Conservation (phyloP, 805 yeast species). For the Kuraishia borneana region DNA sequence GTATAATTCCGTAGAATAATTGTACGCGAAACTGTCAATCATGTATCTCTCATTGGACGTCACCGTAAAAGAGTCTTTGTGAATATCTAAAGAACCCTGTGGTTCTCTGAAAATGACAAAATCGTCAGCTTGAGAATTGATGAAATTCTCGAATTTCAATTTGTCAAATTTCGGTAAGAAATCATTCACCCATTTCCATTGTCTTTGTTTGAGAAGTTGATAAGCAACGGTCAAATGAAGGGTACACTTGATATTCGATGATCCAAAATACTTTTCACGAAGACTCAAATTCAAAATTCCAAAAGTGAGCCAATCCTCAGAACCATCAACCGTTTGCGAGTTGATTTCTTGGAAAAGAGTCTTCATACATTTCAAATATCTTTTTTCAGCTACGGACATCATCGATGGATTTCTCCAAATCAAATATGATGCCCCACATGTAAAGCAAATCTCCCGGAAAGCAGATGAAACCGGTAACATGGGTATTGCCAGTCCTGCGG, state of each 20-base stretch:
- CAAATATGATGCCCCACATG: slow-evolving; percentile 29
- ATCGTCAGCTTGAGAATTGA: background rate
- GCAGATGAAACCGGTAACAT: slow-evolving; percentile 21
- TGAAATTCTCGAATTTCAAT: background rate
- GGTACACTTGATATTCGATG: slow-evolving; percentile 17
- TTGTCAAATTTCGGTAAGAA: background rate
- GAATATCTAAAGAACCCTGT: no score
- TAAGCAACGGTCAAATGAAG: slow-evolving; percentile 23
- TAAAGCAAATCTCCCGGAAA: slow-evolving; percentile 21
- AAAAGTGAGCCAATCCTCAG: slow-evolving; percentile 27
- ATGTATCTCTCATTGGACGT: slow-evolving; percentile 23
- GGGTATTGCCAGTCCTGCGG: slow-evolving; percentile 22
- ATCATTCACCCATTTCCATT: slow-evolving; percentile 6
- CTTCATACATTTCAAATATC: slow-evolving; percentile 10
- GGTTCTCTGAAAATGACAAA: slow-evolving; percentile 2
- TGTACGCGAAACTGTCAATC: slow-evolving; percentile 32
- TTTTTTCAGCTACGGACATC: slow-evolving; percentile 11
- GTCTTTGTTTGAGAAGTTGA: slow-evolving; percentile 20
- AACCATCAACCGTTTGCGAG: slow-evolving; percentile 13
- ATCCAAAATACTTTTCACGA: slow-evolving; percentile 21
- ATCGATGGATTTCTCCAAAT: slow-evolving; percentile 20
- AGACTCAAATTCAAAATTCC: slow-evolving; percentile 27
- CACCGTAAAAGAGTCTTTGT: slow-evolving; percentile 1
- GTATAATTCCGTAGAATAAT: slow-evolving; percentile 25
- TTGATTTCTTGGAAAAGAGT: slow-evolving; percentile 13